Base-by-base conservation (phyloP, 108 stramenopile genomes). In the Nitzschia sp. region DNA sequence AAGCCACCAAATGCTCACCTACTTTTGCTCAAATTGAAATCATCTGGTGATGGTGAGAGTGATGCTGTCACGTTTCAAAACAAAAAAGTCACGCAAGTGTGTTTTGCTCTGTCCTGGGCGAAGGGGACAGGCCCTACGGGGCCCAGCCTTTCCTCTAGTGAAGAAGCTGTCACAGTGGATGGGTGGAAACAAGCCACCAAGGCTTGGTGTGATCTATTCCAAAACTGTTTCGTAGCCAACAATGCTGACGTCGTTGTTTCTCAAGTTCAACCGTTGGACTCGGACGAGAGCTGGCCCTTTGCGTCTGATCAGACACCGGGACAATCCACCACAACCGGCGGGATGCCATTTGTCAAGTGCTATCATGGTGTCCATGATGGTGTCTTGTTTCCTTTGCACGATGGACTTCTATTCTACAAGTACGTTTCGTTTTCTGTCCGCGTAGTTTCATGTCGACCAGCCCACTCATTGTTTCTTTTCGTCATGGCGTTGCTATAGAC, bases 351-450 rank as follows among this genome's bases (percentile, higher is more conserved):
- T 72, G 86, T 93, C 53, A 65, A 69, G 11, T 93, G 92, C 46
- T 84, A 93, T 65, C 66, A 74, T 3, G 89, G 89, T 15, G 80
- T 89, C 10, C 80, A 89, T 51, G 88, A 93, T 75, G 92, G 92
- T 5, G 79, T 75, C 10, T 53, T 93, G 34, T 93, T 68, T 69
- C 92, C 92, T 3, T 52, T 93, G 41, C 60, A 63, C 9, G 86
- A 90, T 56, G 92, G 92, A 21, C 70, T 93, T 10, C 57, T 90
- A n/a, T 93, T 90, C 66, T 88, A 82, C 84, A 86, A 84, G 78
- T 80, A 64, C 52, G 79, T 15, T 67, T n/a, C 39, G 9, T 38
- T 59, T 20, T 38, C 19, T 37, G 6, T 56, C 34, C 60, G 3
- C 25, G 51, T 3, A 7, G 8, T 54, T 54, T 22, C 29, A 34